Base-by-base conservation (phyloP, 1,284 basidiomycete genomes). In the Rhodotorula sp. region DNA sequence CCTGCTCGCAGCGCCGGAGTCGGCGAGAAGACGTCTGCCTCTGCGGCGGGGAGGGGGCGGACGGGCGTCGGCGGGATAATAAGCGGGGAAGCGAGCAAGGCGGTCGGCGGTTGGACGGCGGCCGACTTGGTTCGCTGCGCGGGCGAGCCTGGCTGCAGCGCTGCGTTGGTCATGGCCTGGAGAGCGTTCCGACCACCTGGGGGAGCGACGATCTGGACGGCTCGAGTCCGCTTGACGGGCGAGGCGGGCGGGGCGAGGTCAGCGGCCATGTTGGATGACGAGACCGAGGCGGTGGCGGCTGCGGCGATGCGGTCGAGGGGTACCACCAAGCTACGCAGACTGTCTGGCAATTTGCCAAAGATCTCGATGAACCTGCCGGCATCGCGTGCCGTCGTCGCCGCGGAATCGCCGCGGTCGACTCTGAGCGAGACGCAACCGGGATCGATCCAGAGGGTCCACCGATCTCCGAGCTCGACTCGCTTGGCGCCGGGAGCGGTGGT, bases 361-460 rank as follows among this genome's bases (percentile, higher is more conserved):
- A 78, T 73, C 71, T 78, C 76, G 55, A 72, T 69, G 38, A 78
- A 72, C 45, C 72, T 68, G 23, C 55, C 62, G n/a, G 54, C 54
- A 34, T 75, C 74, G 26, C 71, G 54, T 2, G 61, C 54, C 5
- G 54, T 47, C 19, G 49, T 49, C 12, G 67, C 69, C 16, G 38
- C 38, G 38, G 54, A 15, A 28, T 75, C 74, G 26, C 57, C 69
- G 12, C 69, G 69, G 48, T 76, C 74, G 56, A 78, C 59, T 8
- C 78, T 64, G 18, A 77, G 71, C 56, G 69, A 66, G 50, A 79
- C 78, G 74, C 76, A 77, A 50, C 77, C 78, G 0, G 78, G 78
- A 64, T 79, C 78, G 59, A 79, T 74, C 78, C 78, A 79, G 58
- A 79, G 60, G 21, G 77, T 79, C 77, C 77, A 78, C 18, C 73